Evolutionary conservation across 1,284 basidiomycete species (phyloP).

Genomic region (Paramarasmius palmivorus): DNA sequence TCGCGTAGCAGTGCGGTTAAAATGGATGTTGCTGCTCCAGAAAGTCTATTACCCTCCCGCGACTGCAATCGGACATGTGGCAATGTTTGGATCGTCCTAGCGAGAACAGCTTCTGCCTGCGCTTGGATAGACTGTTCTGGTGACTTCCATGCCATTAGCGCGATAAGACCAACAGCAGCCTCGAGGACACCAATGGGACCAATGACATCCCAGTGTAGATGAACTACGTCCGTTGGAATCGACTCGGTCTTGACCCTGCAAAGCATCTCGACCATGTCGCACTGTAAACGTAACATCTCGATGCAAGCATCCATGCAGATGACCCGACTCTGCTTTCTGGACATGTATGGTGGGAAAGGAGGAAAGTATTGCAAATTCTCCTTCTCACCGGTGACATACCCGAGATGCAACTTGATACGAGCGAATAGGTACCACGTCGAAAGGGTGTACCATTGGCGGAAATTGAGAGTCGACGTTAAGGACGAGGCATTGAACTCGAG

Average conservation of each 20-base stretch:
- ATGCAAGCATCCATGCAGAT: constrained; percentile 6
- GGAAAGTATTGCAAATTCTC: constrained; percentile 12
- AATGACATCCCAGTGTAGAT: constrained; percentile 34
- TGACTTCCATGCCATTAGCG: constrained; percentile 30
- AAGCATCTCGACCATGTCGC: neutral
- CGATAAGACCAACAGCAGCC: constrained; percentile 38
- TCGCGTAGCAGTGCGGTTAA: too few species aligned
- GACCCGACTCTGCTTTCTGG: constrained; percentile 23
- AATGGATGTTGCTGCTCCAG: too few species aligned
- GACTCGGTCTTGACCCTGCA: constrained; percentile 11
- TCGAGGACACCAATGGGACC: constrained; percentile 42
- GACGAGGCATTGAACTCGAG: constrained; percentile 20
- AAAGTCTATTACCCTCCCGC: too few species aligned
- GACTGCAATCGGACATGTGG: too few species aligned
- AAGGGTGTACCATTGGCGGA: constrained; percentile 36
- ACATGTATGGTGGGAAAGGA: neutral
- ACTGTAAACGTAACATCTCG: neutral
- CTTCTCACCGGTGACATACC: constrained; percentile 30
- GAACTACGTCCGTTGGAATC: constrained; percentile 25
- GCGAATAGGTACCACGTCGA: constrained; percentile 40
- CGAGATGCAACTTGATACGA: constrained; percentile 37
- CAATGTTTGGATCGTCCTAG: neutral
- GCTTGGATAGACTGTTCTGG: neutral
- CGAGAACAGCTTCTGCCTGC: neutral
- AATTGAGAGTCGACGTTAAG: constrained; percentile 20